Evolutionary conservation across 2,329 filamentous ascomycete genomes (phyloP).

Genomic region (Aphanocladium album): DNA sequence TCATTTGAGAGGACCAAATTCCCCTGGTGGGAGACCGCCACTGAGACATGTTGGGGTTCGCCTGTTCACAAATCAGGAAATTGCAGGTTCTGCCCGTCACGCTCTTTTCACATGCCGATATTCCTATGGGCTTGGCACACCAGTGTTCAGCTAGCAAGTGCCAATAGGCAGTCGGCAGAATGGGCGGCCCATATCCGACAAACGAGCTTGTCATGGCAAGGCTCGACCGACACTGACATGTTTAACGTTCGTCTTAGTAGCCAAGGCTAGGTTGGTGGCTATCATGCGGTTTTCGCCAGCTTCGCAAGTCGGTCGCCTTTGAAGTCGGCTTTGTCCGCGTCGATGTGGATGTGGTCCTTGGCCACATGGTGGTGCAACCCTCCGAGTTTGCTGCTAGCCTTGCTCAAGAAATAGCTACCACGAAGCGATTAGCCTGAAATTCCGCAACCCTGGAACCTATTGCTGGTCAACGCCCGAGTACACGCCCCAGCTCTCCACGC

Average conservation of each 20-base stretch:
- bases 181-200: too few relatives aligned
- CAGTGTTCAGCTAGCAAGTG: background rate
- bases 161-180: background rate
- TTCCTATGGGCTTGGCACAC: background rate
- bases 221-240: background rate
- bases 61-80: background rate
- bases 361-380: background rate
- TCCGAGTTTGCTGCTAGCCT: background rate
- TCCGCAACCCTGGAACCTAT: background rate
- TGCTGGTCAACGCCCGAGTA: background rate
- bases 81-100: background rate
- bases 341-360: background rate
- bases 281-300: background rate
- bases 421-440: slow-evolving; percentile 1
- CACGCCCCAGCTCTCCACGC: slow-evolving; percentile 1
- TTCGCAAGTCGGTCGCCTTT: background rate
- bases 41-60: background rate
- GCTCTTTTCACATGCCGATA: background rate
- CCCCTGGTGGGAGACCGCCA: background rate
- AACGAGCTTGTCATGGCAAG: background rate
- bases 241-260: background rate
- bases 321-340: background rate
- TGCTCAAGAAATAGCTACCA: background rate
- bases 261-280: background rate
- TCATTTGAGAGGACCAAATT: background rate